Evolutionary conservation across 1,284 basidiomycete genomes (phyloP), one percentile per base, ranked within the genome.

Genomic region (Austroboletus niveus): DNA sequence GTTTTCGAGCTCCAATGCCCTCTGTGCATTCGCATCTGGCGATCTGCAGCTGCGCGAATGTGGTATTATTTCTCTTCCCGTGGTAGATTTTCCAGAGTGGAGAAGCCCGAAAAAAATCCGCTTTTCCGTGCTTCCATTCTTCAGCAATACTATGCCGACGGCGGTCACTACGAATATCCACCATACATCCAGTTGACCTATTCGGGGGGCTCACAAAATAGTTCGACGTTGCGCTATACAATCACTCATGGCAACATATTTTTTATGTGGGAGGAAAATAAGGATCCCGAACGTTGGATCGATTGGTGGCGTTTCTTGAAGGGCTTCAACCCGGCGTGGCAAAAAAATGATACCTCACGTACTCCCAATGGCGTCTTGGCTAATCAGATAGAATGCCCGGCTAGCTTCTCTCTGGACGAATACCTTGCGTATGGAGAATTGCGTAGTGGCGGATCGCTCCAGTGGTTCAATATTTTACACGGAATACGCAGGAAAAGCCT

Each of bases 381-480:
- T 4, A 52, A 60, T 8, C 77, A 79, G 53, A 60, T 59, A 1
- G 51, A 66, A 3, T 75, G 72, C 48, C 68, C 69, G 4, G 24
- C 48, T 1, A 60, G 69, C 4, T 52, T 77, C 2, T 31, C 42
- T 4, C 17, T 20, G 3, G 4, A 43, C 4, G 42, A 43, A 32
- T 30, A 11, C 30, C 17, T 43, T 8, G 15, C 30, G 9, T 20
- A 63, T 52, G 9, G 51, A 72, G 4, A 62, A 29, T 54, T 80
- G 31, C 73, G 77, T 1, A 69, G 72, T 36, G 76, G 78, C 2
- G 53, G 62, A 4, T 61, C 57, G 1, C 53, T 79, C 0, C 78
- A 80, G 45, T 80, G 77, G 78, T 51, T 74, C 34, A 80, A 80
- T 50, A 73, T 80, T 12, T 57, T 68, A 4, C 64, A 69, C 24